phyloP scores from a whole-genome alignment of 2,329 filamentous ascomycete species.

The Fusarium napiforme region DNA sequence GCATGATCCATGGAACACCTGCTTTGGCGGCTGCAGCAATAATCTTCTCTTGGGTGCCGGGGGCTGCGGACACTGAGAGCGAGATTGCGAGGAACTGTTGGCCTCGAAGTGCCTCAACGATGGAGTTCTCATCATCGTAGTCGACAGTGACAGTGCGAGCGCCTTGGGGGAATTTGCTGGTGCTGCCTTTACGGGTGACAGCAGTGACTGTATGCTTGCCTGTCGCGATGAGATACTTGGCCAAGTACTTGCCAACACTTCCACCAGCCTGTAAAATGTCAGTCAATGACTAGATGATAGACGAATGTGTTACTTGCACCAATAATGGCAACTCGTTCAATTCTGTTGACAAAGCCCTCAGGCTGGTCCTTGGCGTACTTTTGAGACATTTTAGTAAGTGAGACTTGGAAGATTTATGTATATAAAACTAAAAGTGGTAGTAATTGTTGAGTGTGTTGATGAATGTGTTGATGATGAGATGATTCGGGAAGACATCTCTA shows the following conservation, averaged over 20 bases:
- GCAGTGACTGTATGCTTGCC: slow-evolving; percentile 64
- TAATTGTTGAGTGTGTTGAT: neutral
- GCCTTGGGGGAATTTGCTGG: slow-evolving; percentile 55
- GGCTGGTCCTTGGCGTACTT: slow-evolving; percentile 51
- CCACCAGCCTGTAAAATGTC: slow-evolving; percentile 53
- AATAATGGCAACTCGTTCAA: slow-evolving; percentile 59
- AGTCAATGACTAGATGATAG: neutral
- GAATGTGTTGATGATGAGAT: neutral
- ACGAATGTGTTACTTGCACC: slow-evolving; percentile 52
- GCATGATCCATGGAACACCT: slow-evolving; percentile 65
- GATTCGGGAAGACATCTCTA: neutral
- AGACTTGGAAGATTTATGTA: neutral
- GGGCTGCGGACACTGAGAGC: slow-evolving; percentile 55
- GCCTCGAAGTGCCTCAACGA: slow-evolving; percentile 62
- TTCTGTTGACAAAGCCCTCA: slow-evolving; percentile 52
- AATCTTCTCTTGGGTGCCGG: slow-evolving; percentile 60
- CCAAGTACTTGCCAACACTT: slow-evolving; percentile 53
- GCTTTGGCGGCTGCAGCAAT: slow-evolving; percentile 66
- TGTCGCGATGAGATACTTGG: slow-evolving; percentile 55
- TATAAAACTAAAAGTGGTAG: too few relatives aligned
- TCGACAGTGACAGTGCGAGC: slow-evolving; percentile 56
- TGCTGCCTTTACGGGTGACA: slow-evolving; percentile 58
- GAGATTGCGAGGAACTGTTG: slow-evolving; percentile 70
- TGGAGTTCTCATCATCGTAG: slow-evolving; percentile 55
- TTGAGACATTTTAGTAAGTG: slow-evolving; percentile 31